Percentiles rank a stretch among this genome's conserved stretches.
phyloP scores from a whole-genome alignment of 2,329 filamentous ascomycete species.

The Colletotrichum camelliae region DNA sequence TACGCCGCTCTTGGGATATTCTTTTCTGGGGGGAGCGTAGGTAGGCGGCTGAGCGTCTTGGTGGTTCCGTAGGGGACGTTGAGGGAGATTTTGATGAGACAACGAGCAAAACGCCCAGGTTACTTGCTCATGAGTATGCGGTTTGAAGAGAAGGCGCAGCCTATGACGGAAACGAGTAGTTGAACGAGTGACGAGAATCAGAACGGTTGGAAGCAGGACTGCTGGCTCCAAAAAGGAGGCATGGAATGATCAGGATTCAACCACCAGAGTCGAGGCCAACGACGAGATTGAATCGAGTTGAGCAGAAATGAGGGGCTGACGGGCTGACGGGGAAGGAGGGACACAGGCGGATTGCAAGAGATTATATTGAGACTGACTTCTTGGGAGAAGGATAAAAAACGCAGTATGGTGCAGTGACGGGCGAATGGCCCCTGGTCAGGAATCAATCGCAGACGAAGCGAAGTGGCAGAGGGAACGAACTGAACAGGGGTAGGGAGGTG shows the following conservation, averaged over 20 bases:
- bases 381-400: background rate
- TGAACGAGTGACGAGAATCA: conserved; percentile 30
- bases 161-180: conserved; percentile 25
- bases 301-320: background rate
- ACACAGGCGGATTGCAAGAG: background rate
- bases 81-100: background rate
- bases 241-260: conserved; percentile 1
- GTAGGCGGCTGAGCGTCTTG: background rate
- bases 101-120: background rate
- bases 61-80: background rate
- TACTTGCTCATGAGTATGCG: background rate
- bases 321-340: background rate
- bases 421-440: background rate
- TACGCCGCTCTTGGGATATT: background rate
- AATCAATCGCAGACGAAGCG: conserved; percentile 15
- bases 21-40: background rate
- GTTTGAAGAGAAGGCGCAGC: conserved; percentile 35
- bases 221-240: conserved; percentile 27
- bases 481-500: background rate
- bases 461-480: background rate
- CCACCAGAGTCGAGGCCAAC: background rate
- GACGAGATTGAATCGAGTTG: background rate
- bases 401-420: background rate
- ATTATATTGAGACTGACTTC: background rate
- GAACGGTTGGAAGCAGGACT: conserved; percentile 33